Evolutionary conservation across 2,329 filamentous ascomycete genomes (phyloP).

Genomic region (Nothomitra cinnamomea): DNA sequence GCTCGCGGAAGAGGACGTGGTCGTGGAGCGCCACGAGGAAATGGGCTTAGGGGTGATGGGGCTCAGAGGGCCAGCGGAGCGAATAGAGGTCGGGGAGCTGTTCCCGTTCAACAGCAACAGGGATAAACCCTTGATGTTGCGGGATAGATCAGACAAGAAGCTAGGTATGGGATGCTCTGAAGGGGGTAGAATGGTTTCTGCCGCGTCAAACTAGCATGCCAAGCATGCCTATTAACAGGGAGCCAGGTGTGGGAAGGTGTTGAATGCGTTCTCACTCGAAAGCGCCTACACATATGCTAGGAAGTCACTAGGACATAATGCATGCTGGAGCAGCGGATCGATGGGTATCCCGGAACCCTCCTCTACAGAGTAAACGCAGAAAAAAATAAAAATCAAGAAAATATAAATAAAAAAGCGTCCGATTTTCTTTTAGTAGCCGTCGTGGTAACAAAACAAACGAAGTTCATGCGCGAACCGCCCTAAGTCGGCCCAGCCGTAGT

Average conservation of each 20-base stretch:
- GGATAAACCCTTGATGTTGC: background rate
- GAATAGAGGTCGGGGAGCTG: conserved; percentile 8
- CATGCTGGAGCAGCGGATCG: too few relatives aligned
- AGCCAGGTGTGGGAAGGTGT: too few relatives aligned
- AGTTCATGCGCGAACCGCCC: too few relatives aligned
- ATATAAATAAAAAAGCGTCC: background rate
- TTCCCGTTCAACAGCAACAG: background rate
- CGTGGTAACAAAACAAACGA: background rate
- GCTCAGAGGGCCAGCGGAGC: conserved; percentile 7
- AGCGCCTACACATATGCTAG: too few relatives aligned
- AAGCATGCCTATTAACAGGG: too few relatives aligned
- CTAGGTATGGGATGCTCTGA: too few relatives aligned
- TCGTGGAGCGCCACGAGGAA: conserved; percentile 18
- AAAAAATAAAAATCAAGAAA: too few relatives aligned
- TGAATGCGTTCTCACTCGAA: too few relatives aligned
- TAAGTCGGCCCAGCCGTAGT: background rate
- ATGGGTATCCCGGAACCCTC: background rate
- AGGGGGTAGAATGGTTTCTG: too few relatives aligned
- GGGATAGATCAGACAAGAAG: background rate
- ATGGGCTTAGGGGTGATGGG: conserved; percentile 15
- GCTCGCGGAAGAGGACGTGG: conserved; percentile 21
- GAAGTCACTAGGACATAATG: too few relatives aligned
- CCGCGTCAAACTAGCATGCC: too few relatives aligned
- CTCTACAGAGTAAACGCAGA: too few relatives aligned
- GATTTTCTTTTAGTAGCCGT: background rate